phyloP scores from a whole-genome alignment of 371 early-diverging fungal species.

The Actinomucor elegans region DNA sequence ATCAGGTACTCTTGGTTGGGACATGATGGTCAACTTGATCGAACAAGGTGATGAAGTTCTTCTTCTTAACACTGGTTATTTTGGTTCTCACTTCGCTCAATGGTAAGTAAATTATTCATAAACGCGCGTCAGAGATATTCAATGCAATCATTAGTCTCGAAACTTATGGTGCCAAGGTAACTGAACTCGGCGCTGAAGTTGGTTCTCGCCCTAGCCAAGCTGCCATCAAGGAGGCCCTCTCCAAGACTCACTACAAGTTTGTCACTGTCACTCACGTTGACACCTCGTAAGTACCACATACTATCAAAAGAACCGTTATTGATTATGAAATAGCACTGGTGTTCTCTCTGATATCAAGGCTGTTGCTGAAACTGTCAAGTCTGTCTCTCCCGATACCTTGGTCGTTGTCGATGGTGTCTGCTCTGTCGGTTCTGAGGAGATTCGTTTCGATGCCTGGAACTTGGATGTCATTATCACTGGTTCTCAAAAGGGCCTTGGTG shows the following conservation, averaged over 20 bases:
- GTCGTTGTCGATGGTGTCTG: constrained; percentile 95
- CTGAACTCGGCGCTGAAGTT: constrained; percentile 66
- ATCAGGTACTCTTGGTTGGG: constrained; percentile 94
- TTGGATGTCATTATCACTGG: constrained; percentile 89
- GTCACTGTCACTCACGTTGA: constrained; percentile 95
- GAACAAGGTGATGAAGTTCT: constrained; percentile 87
- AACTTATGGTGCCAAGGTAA: constrained; percentile 88
- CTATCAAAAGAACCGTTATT: background rate
- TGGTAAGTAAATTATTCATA: constrained; percentile 53
- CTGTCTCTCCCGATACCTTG: constrained; percentile 82
- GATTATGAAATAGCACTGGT: constrained; percentile 78
- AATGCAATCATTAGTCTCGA: constrained; percentile 54
- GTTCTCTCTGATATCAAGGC: constrained; percentile 83
- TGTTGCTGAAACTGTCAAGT: constrained; percentile 72
- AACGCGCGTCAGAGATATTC: background rate
- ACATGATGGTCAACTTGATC: constrained; percentile 87
- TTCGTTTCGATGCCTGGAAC: constrained; percentile 90
- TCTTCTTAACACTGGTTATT: constrained; percentile 91
- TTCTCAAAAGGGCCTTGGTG: constrained; percentile 94
- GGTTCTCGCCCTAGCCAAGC: constrained; percentile 68
- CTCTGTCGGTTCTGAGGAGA: constrained; percentile 89
- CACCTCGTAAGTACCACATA: constrained; percentile 66
- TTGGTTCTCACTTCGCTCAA: constrained; percentile 93
- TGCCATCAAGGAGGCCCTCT: constrained; percentile 49
- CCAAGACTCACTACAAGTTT: constrained; percentile 70